Evolutionary conservation across 2,329 filamentous ascomycete genomes (phyloP), one percentile per base, ranked within the genome.

Genomic region (Fusarium sp.): DNA sequence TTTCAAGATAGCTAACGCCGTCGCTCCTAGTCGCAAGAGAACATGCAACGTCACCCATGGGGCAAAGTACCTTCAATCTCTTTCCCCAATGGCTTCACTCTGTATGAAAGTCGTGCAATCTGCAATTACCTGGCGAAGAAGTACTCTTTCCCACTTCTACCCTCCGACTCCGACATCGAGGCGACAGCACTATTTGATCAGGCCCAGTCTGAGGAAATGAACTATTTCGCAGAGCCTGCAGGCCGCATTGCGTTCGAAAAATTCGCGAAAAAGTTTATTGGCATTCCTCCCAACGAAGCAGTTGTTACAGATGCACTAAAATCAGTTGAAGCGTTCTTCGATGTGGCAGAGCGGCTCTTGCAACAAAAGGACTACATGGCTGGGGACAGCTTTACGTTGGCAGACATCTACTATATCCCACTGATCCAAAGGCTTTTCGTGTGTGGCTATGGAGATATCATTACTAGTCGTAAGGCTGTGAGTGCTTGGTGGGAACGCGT

Each of bases 91-190:
- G 46, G 46, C 3, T 52, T 57, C 36, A 36, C 28, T 1, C 36
- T 57, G 1, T 52, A 52, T 6, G 54, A 57, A n/a, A 52, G 45
- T 5, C 36, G 36, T 0, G 54, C 46, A 2, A 57, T 57, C 10
- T 57, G 46, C 7, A 28, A 42, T 17, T 52, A 52, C 1, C n/a
- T 57, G 1, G 17, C 46, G 1, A 40, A 34, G 5, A 57, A 52
- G 39, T 57, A 57, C 2, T 28, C 38, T 0, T 57, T 57, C 1
- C n/a, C 54, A 1, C 26, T 57, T 1, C 20, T 52, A 3, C 54
- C 54, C 0, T 15, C 54, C 0, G 20, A 15, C 7, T 20, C 36
- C 6, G 46, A 52, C 1, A 7, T 24, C 0, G 17, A 57, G 17
- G n/a, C 36, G 1, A 42, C 17, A 4, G 54, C 46, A 0, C n/a